phyloP scores from a whole-genome alignment of 192 early-diverging fungal genomes.

The Chytriomyces confervae region DNA sequence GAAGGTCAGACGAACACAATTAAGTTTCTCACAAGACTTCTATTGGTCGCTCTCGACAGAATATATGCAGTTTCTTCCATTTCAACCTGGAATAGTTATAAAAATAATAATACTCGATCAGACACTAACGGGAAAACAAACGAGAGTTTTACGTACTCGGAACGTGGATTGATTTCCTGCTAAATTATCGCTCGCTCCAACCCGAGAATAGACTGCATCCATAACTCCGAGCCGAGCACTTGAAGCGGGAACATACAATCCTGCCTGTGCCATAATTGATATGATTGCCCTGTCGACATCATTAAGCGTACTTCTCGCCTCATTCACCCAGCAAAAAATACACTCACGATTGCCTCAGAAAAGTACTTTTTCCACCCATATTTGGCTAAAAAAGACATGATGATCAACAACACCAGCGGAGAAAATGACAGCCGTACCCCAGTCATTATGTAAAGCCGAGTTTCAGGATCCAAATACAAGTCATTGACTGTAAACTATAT shows the following conservation, averaged over 20 bases:
- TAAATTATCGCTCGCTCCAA: slow-evolving; percentile 77
- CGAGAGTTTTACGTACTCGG: slow-evolving; percentile 52
- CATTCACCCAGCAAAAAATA: slow-evolving; percentile 23
- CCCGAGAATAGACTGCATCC: slow-evolving; percentile 74
- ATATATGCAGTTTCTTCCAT: slow-evolving; percentile 75
- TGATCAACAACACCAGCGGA: neutral
- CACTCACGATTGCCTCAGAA: slow-evolving; percentile 68
- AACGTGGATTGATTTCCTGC: slow-evolving; percentile 74
- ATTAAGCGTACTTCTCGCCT: slow-evolving; percentile 22
- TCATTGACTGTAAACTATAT: slow-evolving; percentile 30
- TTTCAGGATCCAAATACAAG: slow-evolving; percentile 8
- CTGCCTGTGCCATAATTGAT: slow-evolving; percentile 72
- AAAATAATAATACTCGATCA: neutral
- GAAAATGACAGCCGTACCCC: slow-evolving; percentile 29
- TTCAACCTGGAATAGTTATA: slow-evolving; percentile 54
- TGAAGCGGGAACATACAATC: slow-evolving; percentile 73
- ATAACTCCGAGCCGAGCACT: slow-evolving; percentile 69
- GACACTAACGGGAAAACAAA: neutral
- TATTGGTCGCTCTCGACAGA: slow-evolving; percentile 64
- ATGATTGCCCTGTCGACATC: slow-evolving; percentile 48
- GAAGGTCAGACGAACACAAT: neutral
- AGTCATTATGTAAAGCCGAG: slow-evolving; percentile 33
- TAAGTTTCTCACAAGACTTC: slow-evolving; percentile 43
- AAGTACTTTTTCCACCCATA: slow-evolving; percentile 80
- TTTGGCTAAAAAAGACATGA: slow-evolving; percentile 63